Conservation (phyloP, 2,329 filamentous ascomycete species). For the Fusarium chaquense region DNA sequence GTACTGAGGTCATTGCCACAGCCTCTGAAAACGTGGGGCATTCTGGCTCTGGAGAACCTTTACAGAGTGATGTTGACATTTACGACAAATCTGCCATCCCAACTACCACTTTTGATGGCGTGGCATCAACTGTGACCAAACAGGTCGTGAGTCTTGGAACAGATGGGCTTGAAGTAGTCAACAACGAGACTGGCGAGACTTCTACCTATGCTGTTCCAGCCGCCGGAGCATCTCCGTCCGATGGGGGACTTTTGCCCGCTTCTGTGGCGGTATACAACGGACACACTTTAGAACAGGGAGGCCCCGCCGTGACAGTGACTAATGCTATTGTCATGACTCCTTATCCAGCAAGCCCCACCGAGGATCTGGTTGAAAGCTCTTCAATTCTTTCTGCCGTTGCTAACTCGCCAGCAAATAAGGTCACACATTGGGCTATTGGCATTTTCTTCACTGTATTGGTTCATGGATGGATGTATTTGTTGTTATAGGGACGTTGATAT, state of each 20-base stretch:
- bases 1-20: neutral
- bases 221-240: neutral
- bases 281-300: neutral
- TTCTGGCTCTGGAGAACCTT: neutral
- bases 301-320: neutral
- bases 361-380: neutral
- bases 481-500: neutral
- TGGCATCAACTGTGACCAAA: neutral
- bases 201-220: slow-evolving; percentile 1
- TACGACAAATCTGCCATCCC: neutral
- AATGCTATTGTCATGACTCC: neutral
- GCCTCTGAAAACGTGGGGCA: neutral
- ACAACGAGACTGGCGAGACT: neutral
- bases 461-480: neutral
- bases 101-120: neutral
- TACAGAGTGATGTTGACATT: neutral
- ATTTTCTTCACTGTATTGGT: neutral
- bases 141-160: neutral
- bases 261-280: neutral
- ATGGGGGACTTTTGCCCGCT: neutral
- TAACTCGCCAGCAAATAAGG: neutral
- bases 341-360: neutral
- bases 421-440: neutral
- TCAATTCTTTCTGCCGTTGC: neutral
- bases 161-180: neutral